A percentile compares a stretch with the other conserved stretches of the same genome.
Conservation (phyloP, 2,329 filamentous ascomycete species). For the Ceratocystis albifundus region DNA sequence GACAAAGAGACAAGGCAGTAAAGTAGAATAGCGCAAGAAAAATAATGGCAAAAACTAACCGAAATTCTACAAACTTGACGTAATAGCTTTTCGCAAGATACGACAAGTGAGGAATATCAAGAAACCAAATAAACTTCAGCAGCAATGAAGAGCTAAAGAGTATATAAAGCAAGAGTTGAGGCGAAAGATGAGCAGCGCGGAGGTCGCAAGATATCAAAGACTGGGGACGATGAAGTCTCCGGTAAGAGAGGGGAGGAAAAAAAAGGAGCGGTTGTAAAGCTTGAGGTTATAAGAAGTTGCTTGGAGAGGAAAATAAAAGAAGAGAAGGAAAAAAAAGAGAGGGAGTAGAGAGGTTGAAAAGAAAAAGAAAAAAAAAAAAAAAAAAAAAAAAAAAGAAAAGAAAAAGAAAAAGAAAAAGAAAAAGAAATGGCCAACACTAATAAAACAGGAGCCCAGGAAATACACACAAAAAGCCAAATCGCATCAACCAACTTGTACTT, state of each 20-base stretch:
- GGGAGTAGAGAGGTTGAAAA: neutral
- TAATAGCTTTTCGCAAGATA: neutral
- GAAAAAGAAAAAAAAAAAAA: neutral
- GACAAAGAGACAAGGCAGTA: too few species aligned
- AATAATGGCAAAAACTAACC: neutral
- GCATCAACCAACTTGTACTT: neutral
- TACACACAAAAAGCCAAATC: slow-evolving; percentile 1
- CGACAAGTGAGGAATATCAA: neutral
- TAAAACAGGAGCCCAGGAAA: neutral
- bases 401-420: neutral
- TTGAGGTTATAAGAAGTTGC: slow-evolving; percentile 13
- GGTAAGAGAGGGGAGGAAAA: slow-evolving; percentile 1
- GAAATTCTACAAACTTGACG: neutral
- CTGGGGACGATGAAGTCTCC: slow-evolving; percentile 17
- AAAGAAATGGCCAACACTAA: too few species aligned
- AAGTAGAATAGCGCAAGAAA: too few species aligned
- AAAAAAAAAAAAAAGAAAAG: neutral
- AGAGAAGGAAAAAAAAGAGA: neutral
- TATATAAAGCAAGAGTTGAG: slow-evolving; percentile 1
- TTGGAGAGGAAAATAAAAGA: slow-evolving; percentile 2
- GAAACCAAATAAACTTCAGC: slow-evolving; percentile 12
- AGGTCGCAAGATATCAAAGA: slow-evolving; percentile 16
- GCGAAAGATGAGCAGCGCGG: slow-evolving; percentile 13
- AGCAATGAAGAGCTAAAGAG: slow-evolving; percentile 20
- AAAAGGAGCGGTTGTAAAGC: slow-evolving; percentile 9